These are phyloP conservation scores for Gentiana dahurica DNA, from an alignment of 257 asterid genomes.

Conservation along the genomic window DNA sequence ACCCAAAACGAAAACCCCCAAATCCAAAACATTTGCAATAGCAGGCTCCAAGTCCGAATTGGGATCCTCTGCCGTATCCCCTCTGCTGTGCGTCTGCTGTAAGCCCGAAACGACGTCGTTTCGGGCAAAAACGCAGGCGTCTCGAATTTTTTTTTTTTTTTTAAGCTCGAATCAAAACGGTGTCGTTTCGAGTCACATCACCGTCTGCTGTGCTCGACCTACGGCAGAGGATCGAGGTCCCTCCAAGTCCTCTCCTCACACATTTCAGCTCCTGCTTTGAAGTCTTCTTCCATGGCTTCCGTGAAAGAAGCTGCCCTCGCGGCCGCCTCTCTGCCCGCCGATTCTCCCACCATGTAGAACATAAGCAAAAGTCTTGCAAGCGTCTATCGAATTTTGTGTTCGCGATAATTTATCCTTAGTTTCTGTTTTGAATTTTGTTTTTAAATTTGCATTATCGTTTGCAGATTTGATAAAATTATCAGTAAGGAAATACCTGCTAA, in stretches of 20 bases:
- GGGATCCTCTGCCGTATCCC: no score
- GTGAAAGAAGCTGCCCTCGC: slow-evolving; percentile 87
- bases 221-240: no score
- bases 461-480: slow-evolving; percentile 92
- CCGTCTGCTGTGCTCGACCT: no score
- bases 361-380: no score
- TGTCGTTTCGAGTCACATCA: no score
- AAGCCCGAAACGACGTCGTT: no score
- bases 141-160: no score
- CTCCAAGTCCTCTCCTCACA: slow-evolving; percentile 31
- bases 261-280: slow-evolving; percentile 21
- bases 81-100: no score
- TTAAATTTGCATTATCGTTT: background rate
- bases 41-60: slow-evolving; percentile 32
- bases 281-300: slow-evolving; percentile 54
- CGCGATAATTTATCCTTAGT: background rate
- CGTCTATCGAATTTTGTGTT: slow-evolving; percentile 7
- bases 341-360: slow-evolving; percentile 66
- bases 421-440: background rate
- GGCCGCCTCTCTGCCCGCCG: slow-evolving; percentile 41
- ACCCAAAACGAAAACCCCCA: background rate
- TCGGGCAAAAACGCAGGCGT: no score
- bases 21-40: background rate
- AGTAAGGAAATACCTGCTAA: slow-evolving; percentile 71
- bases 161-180: no score